These are phyloP conservation scores for Olyra latifolia DNA, from an alignment of 176 grass and related monocot species.

Conservation along the genomic window DNA sequence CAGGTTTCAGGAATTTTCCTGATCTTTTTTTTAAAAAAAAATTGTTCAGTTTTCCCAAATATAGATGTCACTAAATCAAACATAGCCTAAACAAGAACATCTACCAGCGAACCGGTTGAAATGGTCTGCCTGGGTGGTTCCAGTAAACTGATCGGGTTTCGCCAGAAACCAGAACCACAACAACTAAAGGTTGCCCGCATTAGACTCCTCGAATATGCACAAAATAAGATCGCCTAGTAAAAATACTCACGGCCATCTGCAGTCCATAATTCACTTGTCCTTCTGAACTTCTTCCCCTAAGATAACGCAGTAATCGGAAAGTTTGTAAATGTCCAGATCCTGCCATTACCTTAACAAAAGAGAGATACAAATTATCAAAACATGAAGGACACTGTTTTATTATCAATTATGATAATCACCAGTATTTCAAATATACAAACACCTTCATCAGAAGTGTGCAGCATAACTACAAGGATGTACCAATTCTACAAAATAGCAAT, in stretches of 20 bases:
- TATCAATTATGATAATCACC: neutral
- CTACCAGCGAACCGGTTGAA: neutral
- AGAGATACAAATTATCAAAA: constrained; percentile 12
- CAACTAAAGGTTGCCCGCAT: neutral
- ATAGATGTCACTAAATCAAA: neutral
- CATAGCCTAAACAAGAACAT: neutral
- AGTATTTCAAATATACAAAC: neutral
- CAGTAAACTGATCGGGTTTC: neutral
- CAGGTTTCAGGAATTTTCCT: neutral
- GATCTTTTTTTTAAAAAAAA: neutral
- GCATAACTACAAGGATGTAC: neutral
- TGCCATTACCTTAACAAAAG: constrained; percentile 76
- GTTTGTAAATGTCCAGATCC: constrained; percentile 94
- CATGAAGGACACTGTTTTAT: neutral
- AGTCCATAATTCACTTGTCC: constrained; percentile 97
- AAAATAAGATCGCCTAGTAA: constrained; percentile 10
- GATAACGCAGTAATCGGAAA: constrained; percentile 87
- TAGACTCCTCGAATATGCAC: neutral
- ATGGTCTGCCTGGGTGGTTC: neutral
- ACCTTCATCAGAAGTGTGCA: neutral
- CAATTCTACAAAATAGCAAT: constrained; percentile 26
- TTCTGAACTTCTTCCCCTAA: constrained; percentile 90
- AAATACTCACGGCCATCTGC: constrained; percentile 83
- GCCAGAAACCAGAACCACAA: neutral
- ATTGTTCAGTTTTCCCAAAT: neutral